A percentile compares a stretch with the other conserved stretches of the same genome.
Evolutionary conservation across 2,329 filamentous ascomycete genomes (phyloP).

Genomic region (Colletotrichum spinosum): DNA sequence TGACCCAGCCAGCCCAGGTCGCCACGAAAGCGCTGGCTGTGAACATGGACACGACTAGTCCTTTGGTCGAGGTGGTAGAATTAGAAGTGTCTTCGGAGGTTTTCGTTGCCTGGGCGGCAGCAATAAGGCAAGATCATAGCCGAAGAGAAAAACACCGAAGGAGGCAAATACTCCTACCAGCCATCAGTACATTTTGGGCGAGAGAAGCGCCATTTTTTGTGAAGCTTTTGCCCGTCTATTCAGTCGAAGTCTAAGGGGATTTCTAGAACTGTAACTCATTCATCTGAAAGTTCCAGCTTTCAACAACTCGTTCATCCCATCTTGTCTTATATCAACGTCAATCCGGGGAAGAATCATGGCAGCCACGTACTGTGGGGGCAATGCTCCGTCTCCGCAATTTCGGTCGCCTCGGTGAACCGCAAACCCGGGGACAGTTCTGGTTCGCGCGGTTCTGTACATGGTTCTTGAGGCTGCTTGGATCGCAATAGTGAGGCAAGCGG

Average conservation of each 20-base stretch:
- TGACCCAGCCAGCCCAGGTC: conserved; percentile 63
- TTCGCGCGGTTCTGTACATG: conserved; percentile 24
- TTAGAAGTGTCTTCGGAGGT: conserved; percentile 58
- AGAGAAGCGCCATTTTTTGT: conserved; percentile 24
- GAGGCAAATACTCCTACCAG: conserved; percentile 77
- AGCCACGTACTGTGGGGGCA: conserved; percentile 9
- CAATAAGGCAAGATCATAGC: conserved; percentile 80
- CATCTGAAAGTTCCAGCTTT: too few relatives aligned
- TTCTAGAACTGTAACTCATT: too few relatives aligned
- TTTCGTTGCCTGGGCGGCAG: conserved; percentile 66
- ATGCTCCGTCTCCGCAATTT: conserved; percentile 22
- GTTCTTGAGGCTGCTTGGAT: conserved; percentile 20
- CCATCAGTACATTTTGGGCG: conserved; percentile 50
- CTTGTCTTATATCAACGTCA: conserved; percentile 19
- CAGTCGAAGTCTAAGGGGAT: too few relatives aligned
- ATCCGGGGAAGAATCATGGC: conserved; percentile 22
- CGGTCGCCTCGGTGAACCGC: conserved; percentile 27
- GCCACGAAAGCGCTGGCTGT: conserved; percentile 82
- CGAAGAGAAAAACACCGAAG: conserved; percentile 81
- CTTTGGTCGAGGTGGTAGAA: conserved; percentile 54
- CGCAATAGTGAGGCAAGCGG: conserved; percentile 24
- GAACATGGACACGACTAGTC: conserved; percentile 78
- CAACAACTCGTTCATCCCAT: not conserved
- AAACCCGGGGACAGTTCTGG: conserved; percentile 8
- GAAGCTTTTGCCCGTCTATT: not conserved